Evolutionary conservation across 2,329 filamentous ascomycete genomes (phyloP).

Genomic region (Falciphora oryzae): DNA sequence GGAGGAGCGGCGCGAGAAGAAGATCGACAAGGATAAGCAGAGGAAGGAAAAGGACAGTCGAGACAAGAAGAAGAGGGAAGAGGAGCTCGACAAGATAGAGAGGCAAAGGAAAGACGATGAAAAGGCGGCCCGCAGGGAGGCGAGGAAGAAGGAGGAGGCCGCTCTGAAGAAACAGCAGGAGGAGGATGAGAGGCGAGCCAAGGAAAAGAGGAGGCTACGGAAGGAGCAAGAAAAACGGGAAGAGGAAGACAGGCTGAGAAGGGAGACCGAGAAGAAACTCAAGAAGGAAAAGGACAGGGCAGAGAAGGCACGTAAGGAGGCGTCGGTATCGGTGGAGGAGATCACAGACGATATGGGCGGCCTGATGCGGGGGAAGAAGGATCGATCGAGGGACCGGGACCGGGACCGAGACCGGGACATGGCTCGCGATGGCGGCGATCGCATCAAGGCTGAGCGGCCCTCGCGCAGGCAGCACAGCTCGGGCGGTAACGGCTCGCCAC

Average conservation of each 20-base stretch:
- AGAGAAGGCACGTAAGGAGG: background rate
- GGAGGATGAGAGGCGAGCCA: background rate
- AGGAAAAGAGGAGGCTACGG: slow-evolving; percentile 1
- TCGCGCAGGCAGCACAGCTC: slow-evolving; percentile 6
- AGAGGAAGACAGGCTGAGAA: too few relatives aligned
- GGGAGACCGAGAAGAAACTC: too few relatives aligned
- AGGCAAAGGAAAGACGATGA: background rate
- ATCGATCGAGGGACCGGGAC: slow-evolving; percentile 1
- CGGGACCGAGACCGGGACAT: background rate
- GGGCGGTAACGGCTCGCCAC: background rate
- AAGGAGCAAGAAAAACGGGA: background rate
- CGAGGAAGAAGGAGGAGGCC: background rate
- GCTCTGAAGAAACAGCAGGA: background rate
- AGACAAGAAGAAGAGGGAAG: slow-evolving; percentile 1
- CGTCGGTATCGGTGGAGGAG: background rate
- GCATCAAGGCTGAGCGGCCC: slow-evolving; percentile 1
- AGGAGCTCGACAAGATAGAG: background rate
- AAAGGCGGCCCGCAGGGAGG: background rate
- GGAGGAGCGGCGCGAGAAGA: slow-evolving; percentile 2
- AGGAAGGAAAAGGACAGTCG: slow-evolving; percentile 1
- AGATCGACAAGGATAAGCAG: background rate
- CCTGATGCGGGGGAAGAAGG: background rate
- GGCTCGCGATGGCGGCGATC: slow-evolving; percentile 1
- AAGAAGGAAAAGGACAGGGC: background rate
- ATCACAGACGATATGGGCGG: background rate